These are phyloP conservation scores for Ganoderma lucidum DNA, from an alignment of 1,284 basidiomycete species.

Conservation along the genomic window DNA sequence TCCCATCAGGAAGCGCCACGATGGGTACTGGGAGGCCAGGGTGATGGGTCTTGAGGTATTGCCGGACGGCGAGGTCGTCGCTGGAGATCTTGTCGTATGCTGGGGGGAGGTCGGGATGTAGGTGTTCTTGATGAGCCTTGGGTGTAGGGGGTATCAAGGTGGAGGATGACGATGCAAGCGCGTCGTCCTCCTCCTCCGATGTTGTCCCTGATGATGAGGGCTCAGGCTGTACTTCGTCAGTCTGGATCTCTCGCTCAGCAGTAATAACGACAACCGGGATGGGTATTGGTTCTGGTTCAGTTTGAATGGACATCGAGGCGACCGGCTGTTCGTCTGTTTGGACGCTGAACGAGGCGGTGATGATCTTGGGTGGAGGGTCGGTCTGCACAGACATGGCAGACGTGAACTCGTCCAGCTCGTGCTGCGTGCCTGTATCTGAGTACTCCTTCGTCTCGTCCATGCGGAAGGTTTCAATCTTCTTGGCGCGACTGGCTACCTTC, in stretches of 20 bases:
- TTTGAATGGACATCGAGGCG: conserved; percentile 50
- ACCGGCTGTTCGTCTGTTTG: conserved; percentile 43
- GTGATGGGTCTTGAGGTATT: conserved; percentile 74
- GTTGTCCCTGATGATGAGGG: conserved; percentile 38
- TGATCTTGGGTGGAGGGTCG: conserved; percentile 43
- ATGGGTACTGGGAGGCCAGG: conserved; percentile 62
- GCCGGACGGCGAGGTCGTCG: conserved; percentile 60
- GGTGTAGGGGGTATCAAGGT: conserved; percentile 74
- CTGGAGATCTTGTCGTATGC: conserved; percentile 67
- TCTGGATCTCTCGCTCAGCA: conserved; percentile 68
- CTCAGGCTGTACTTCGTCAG: conserved; percentile 52
- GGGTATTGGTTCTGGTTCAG: conserved; percentile 48
- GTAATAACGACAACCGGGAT: conserved; percentile 44
- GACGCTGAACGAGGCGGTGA: conserved; percentile 43
- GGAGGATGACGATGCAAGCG: conserved; percentile 73
- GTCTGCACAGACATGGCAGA: conserved; percentile 48
- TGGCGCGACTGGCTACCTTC: conserved; percentile 72
- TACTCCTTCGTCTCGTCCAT: conserved; percentile 77
- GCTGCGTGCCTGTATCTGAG: conserved; percentile 72
- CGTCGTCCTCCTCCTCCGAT: conserved; percentile 52
- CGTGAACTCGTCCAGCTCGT: conserved; percentile 61
- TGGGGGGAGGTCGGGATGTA: conserved; percentile 64
- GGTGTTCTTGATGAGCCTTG: conserved; percentile 51
- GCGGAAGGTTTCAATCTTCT: conserved; percentile 56
- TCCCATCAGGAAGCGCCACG: conserved; percentile 54